Conservation (phyloP, 2,329 filamentous ascomycete species). For the Xylaria sp. region DNA sequence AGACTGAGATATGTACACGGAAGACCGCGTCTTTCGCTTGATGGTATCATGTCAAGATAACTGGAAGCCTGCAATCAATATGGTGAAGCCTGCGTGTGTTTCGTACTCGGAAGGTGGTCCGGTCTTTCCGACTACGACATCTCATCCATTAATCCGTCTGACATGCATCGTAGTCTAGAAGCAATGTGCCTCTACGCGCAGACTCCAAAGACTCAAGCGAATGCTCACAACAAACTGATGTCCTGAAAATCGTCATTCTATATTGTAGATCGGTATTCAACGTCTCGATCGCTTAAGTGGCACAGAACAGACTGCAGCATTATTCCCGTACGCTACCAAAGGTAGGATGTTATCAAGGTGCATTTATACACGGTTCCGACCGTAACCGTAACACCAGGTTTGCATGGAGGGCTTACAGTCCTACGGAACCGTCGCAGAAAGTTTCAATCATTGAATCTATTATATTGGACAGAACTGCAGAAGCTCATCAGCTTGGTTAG, state of each 20-base stretch:
- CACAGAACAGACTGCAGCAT: too few relatives aligned
- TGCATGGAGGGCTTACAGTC: too few relatives aligned
- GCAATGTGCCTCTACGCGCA: background rate
- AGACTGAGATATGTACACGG: background rate
- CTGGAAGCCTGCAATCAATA: background rate
- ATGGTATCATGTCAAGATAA: background rate
- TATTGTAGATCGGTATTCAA: conserved; percentile 7
- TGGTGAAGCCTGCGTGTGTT: background rate
- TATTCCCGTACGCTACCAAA: too few relatives aligned
- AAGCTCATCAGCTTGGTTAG: background rate
- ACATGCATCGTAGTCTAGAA: conserved; percentile 4
- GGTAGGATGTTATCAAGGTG: too few relatives aligned
- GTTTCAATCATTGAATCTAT: background rate
- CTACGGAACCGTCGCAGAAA: background rate
- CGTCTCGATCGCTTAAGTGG: background rate
- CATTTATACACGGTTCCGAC: too few relatives aligned
- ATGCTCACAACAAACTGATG: background rate
- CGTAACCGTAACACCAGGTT: too few relatives aligned
- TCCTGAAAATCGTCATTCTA: background rate
- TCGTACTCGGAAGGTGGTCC: background rate
- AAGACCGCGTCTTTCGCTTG: background rate
- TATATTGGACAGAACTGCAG: conserved; percentile 15
- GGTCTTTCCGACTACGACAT: conserved; percentile 10
- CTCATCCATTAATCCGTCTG: background rate
- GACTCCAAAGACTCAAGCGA: conserved; percentile 5